phyloP scores from a whole-genome alignment of 495 filamentous ascomycete species.

The Penicillium canariense region DNA sequence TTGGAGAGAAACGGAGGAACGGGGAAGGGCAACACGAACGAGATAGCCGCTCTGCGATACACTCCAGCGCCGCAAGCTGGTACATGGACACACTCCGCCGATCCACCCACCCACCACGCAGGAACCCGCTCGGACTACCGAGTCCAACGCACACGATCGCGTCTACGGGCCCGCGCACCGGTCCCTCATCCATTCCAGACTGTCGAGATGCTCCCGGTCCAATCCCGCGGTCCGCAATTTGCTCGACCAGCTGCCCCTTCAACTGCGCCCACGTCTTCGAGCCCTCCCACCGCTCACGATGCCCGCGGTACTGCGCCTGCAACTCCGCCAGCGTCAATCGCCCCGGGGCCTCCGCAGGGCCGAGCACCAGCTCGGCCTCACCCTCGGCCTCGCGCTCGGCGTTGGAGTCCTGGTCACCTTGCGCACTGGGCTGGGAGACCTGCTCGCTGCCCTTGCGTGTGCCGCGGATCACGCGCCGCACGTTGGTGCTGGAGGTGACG shows the following conservation, averaged over 20 bases:
- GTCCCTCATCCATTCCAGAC: not conserved
- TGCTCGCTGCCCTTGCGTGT: not conserved
- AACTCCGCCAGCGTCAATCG: slow-evolving; percentile 40
- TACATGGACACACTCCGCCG: slow-evolving; percentile 44
- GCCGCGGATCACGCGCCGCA: slow-evolving; percentile 20
- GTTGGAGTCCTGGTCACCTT: not conserved
- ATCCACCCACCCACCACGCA: slow-evolving; percentile 48
- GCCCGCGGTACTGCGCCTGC: slow-evolving; percentile 29
- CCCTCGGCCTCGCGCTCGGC: not conserved
- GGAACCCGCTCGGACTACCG: slow-evolving; percentile 49
- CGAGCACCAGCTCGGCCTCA: slow-evolving; percentile 6
- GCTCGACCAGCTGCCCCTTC: slow-evolving; percentile 3
- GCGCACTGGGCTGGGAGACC: not conserved
- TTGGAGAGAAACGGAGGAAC: not conserved
- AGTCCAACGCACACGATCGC: slow-evolving; percentile 52
- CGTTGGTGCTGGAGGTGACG: slow-evolving; percentile 38
- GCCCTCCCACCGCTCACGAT: slow-evolving; percentile 27
- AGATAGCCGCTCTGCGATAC: slow-evolving; percentile 41
- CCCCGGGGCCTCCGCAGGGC: slow-evolving; percentile 34
- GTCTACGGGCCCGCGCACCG: slow-evolving; percentile 10
- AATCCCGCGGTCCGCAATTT: not conserved
- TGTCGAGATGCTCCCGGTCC: no score
- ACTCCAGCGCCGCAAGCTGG: slow-evolving; percentile 62
- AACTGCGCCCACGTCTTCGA: slow-evolving; percentile 31
- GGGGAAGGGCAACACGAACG: slow-evolving; percentile 6